Evolutionary conservation across 1,284 basidiomycete genomes (phyloP).

Genomic region (Apiotrichum gamsii): DNA sequence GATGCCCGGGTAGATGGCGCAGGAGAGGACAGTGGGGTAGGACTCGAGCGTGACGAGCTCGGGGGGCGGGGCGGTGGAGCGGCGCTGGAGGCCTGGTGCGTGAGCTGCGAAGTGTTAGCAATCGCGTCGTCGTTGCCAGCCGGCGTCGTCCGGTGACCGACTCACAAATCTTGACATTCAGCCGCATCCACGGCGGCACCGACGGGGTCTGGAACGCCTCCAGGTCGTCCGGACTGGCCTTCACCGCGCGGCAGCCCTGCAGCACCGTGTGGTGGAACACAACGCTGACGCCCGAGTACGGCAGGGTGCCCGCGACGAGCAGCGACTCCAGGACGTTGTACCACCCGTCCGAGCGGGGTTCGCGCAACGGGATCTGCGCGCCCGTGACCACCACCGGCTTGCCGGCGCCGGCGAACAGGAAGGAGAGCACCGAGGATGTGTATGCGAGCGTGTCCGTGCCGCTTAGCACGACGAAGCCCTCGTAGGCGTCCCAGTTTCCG

Average conservation of each 20-base stretch:
- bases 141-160: slow-evolving; percentile 4
- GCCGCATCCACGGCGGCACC: slow-evolving; percentile 34
- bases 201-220: slow-evolving; percentile 40
- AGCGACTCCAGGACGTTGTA: slow-evolving; percentile 40
- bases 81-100: slow-evolving; percentile 17
- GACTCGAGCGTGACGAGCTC: slow-evolving; percentile 30
- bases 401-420: slow-evolving; percentile 39
- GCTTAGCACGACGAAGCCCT: slow-evolving; percentile 41
- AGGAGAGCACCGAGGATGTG: slow-evolving; percentile 40
- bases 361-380: slow-evolving; percentile 41
- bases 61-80: slow-evolving; percentile 18
- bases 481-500: slow-evolving; percentile 40
- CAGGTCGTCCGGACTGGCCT: slow-evolving; percentile 38
- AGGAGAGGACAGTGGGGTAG: slow-evolving; percentile 28
- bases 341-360: slow-evolving; percentile 42
- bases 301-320: slow-evolving; percentile 36
- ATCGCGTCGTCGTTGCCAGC: too few relatives aligned
- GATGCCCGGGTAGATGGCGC: slow-evolving; percentile 37
- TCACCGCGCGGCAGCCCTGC: slow-evolving; percentile 31
- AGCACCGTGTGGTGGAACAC: slow-evolving; percentile 41
- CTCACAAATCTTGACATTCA: slow-evolving; percentile 45
- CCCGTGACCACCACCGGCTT: slow-evolving; percentile 44
- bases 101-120: slow-evolving; percentile 12
- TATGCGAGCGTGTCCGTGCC: slow-evolving; percentile 45
- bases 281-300: slow-evolving; percentile 42